Conservation (phyloP, 495 filamentous ascomycete species). For the Penicillium steckii region DNA sequence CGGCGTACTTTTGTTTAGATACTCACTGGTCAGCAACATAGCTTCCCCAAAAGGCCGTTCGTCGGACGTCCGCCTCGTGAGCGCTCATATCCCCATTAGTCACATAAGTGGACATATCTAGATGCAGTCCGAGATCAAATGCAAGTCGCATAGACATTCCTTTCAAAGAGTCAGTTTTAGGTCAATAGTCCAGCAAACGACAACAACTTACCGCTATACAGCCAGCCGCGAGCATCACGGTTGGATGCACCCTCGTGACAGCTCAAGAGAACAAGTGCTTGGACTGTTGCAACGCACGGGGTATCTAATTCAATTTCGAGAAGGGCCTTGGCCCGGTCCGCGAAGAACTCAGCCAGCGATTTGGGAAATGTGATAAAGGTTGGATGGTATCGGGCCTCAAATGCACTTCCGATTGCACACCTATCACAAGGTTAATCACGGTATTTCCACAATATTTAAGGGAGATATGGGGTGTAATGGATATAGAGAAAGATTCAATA, state of each 20-base stretch:
- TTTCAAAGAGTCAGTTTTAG: neutral
- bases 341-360: slow-evolving; percentile 33
- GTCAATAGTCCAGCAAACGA: neutral
- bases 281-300: slow-evolving; percentile 33
- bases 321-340: slow-evolving; percentile 28
- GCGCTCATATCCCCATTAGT: slow-evolving; percentile 21
- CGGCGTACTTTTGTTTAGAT: neutral
- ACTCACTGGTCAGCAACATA: slow-evolving; percentile 35
- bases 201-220: slow-evolving; percentile 32
- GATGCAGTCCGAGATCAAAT: slow-evolving; percentile 36
- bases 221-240: slow-evolving; percentile 35
- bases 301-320: slow-evolving; percentile 37
- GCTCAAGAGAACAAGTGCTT: slow-evolving; percentile 35
- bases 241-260: slow-evolving; percentile 24
- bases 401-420: slow-evolving; percentile 33
- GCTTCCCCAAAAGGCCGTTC: slow-evolving; percentile 34
- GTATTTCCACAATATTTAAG: neutral
- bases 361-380: slow-evolving; percentile 27
- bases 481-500: neutral
- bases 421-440: slow-evolving; percentile 8
- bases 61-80: slow-evolving; percentile 29
- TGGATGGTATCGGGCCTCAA: slow-evolving; percentile 25
- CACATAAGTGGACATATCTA: slow-evolving; percentile 31
- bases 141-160: slow-evolving; percentile 42
- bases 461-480: neutral